Percentiles rank a stretch among this genome's conserved stretches.
Evolutionary conservation across 371 early-diverging fungal genomes (phyloP).

Genomic region (Thermomucor indicae-seudaticae): DNA sequence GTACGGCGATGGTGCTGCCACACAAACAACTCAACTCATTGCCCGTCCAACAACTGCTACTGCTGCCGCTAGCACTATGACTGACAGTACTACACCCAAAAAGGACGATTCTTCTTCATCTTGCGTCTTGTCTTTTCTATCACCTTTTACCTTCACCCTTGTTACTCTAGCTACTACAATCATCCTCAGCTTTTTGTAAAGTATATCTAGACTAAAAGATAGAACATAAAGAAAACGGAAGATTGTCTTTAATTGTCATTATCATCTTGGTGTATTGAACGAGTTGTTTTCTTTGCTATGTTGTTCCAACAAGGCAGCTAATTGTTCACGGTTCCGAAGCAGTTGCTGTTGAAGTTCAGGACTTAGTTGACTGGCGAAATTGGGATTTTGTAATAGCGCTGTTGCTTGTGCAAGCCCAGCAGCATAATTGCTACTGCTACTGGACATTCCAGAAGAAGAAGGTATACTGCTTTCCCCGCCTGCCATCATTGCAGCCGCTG

Average conservation of each 20-base stretch:
- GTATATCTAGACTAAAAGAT: no score
- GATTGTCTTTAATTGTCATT: not conserved
- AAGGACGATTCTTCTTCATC: no score
- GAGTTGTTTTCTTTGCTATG: constrained; percentile 13
- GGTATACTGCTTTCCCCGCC: not conserved
- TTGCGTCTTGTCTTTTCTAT: no score
- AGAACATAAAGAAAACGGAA: no score
- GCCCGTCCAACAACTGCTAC: not conserved
- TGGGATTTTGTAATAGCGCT: constrained; percentile 30
- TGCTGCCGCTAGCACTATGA: not conserved
- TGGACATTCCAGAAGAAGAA: not conserved
- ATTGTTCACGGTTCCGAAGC: constrained; percentile 28
- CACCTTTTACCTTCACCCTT: no score
- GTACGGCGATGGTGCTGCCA: constrained; percentile 12
- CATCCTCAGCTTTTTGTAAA: no score
- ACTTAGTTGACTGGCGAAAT: constrained; percentile 26
- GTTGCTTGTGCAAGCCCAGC: constrained; percentile 33
- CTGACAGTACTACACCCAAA: not conserved
- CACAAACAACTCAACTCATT: no score
- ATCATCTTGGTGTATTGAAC: not conserved
- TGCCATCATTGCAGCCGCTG: not conserved
- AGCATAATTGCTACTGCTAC: constrained; percentile 12
- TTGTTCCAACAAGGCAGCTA: constrained; percentile 26
- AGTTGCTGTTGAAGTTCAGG: constrained; percentile 34
- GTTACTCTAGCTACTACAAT: no score